These are phyloP conservation scores for Clavispora santaluciae DNA, from an alignment of 805 yeast species.

Conservation along the genomic window DNA sequence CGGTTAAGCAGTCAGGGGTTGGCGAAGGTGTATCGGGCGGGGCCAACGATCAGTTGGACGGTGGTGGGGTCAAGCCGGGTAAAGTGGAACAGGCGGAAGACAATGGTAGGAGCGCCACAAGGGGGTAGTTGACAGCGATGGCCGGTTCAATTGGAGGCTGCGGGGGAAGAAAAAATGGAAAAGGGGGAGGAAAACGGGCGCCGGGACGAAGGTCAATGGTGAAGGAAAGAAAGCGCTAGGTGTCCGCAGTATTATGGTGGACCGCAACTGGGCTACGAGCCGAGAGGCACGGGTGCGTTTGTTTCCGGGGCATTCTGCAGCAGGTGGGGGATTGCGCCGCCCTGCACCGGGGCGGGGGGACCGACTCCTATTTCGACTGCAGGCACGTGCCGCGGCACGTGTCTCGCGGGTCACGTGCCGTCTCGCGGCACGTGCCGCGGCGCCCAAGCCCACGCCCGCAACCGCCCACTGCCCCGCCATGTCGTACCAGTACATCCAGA, in stretches of 20 bases:
- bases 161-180: neutral
- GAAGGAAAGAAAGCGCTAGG: neutral
- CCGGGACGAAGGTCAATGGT: neutral
- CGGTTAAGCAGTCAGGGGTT: no score
- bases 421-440: no score
- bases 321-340: neutral
- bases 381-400: neutral
- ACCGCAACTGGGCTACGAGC: neutral
- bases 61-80: no score
- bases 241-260: neutral
- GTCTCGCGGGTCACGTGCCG: neutral
- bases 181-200: neutral
- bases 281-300: neutral
- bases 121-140: no score
- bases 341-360: neutral
- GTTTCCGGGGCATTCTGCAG: conserved; percentile 1
- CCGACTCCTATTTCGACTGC: neutral
- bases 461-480: no score
- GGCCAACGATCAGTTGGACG: no score
- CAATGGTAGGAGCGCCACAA: no score
- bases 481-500: conserved; percentile 20
- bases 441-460: no score
- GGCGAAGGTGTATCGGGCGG: no score
- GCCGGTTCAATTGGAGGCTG: no score
- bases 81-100: neutral